Percentiles rank a stretch among this genome's conserved stretches.
These are phyloP conservation scores for Cinchona pubescens DNA, from an alignment of 257 asterid genomes.

Conservation along the genomic window DNA sequence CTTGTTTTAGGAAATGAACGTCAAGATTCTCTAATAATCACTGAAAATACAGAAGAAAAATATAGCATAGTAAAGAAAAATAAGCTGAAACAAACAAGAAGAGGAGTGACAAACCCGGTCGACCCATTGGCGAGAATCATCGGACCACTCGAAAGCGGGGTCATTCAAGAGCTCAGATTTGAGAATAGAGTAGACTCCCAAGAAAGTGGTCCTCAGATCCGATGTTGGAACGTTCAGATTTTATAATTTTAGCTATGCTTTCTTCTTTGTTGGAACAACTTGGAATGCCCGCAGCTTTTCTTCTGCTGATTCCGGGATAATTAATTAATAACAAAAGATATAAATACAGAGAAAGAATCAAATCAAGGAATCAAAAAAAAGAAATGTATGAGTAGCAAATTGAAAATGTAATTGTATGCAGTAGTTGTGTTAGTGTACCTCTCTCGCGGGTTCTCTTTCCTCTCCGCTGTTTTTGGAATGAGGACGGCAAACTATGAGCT, in stretches of 20 bases:
- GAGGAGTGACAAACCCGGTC: conserved; percentile 45
- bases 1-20: not conserved
- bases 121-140: conserved; percentile 74
- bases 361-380: too few relatives aligned
- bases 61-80: not conserved
- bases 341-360: not conserved
- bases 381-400: too few relatives aligned
- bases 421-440: not conserved
- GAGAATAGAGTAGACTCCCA: conserved; percentile 58
- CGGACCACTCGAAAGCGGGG: conserved; percentile 76
- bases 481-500: not conserved
- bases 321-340: too few relatives aligned
- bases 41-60: not conserved
- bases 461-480: not conserved
- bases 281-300: too few relatives aligned
- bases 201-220: conserved; percentile 59
- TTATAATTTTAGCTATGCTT: too few relatives aligned
- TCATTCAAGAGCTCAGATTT: conserved; percentile 82
- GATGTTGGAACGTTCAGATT: conserved; percentile 14
- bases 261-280: not conserved
- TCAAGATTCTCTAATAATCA: not conserved
- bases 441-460: not conserved
- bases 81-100: not conserved
- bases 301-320: not conserved
- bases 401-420: not conserved